Evolutionary conservation across 2,329 filamentous ascomycete genomes (phyloP), one percentile per base, ranked within the genome.

Genomic region (Colletotrichum acutatum): DNA sequence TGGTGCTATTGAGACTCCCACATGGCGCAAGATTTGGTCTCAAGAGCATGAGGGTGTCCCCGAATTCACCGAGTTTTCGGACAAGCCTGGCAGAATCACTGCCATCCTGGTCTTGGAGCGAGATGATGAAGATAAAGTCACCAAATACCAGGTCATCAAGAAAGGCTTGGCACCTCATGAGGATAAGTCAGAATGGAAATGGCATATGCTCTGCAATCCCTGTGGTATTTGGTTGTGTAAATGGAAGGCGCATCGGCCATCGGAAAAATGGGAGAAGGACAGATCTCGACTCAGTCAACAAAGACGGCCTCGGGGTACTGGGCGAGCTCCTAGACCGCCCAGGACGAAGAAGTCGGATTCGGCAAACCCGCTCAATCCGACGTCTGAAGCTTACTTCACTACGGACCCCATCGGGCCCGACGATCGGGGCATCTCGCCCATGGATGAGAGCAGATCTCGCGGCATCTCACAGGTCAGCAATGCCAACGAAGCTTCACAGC

Each of bases 181-280:
- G 61, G 91, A 94, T 80, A 92, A 91, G 80, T 87, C 88, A 53
- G 79, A 83, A 4, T 98, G 93, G 87, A 89, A 88, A 57, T 90
- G 94, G 77, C 89, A 94, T 68, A 88, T 94, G 32, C 89, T 98
- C 49, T 99, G 97, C 86, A 99, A 99, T 81, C 95, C 90, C 92
- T 99, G 97, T 80, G 97, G 97, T 22, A 91, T 99, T 54, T 99
- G 95, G 95, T 92, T 99, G 77, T 91, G 92, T 74, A 98, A 98
- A 79, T 95, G 93, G 82, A 95, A 94, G 79, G 88, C 86, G 28
- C 97, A 97, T 86, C 92, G 97, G 9, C 97, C 97, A 2, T 86
- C 91, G 66, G 91, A 96, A 74, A 91, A 92, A 76, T 99, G 96
- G 96, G 92, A 93, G 76, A 94, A 90, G 75, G 88, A 88, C 69